Base-by-base conservation (phyloP, 1,284 basidiomycete species). In the Abortiporus biennis region DNA sequence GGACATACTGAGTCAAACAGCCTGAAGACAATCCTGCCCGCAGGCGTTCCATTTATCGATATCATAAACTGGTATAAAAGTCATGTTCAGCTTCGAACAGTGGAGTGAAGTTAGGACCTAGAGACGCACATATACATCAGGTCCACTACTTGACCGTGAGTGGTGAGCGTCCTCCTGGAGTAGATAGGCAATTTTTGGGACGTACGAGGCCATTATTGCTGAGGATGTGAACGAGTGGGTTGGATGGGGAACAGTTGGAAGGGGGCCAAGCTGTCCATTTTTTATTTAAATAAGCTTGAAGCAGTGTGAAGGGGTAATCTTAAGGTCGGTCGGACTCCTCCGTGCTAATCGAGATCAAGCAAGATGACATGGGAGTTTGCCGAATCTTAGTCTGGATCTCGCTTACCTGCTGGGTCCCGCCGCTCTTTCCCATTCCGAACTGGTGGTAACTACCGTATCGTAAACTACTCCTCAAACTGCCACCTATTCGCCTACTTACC, bases 21-120 rank as follows among this genome's bases (percentile, higher is more conserved):
- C 63, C 82, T 83, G 71, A 96, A 92, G 46, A 83, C 75, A 62
- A 96, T 84, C 42, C 85, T 76, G 1, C 89, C 91, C 1, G 71
- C 61, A 0, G 68, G 54, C 12, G 63, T 36, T 42, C 63, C 68
- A 54, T 69, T 71, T 59, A 93, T 83, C 16, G 69, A 55, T 59
- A 96, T 78, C 57, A 95, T 88, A 60, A 96, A 94, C 81, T 85
- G 50, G 11, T 22, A 11, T 24, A 38, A 16, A 37, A 21, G 23
- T 17, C 8, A 19, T 35, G 16, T 8, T 11, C 16, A 9, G 17
- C 17, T 19, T 8, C 8, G 33, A 35, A 19, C 9, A 17, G 12
- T 11, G 8, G 11, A 19, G 17, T 19, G 8, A 35, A 8, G 9
- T 35, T 9, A 4, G 23, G 6, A n/a, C 6, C 8, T 33, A 23